A percentile compares a stretch with the other conserved stretches of the same genome.
These are phyloP conservation scores for Helotiales sp. DNA, from an alignment of 2,329 filamentous ascomycete species.

Conservation along the genomic window DNA sequence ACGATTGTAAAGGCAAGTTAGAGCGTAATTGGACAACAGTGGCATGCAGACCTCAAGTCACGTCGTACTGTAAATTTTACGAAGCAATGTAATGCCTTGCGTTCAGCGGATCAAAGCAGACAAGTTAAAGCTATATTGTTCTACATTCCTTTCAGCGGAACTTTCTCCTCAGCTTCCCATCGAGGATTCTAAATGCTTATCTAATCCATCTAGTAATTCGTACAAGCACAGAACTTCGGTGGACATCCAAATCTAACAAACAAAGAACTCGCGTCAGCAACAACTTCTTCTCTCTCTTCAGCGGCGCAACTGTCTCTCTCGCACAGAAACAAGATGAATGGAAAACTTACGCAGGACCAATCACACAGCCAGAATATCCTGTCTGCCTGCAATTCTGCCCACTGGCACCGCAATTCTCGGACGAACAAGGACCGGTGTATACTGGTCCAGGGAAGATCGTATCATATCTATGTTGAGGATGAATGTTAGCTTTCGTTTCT, in stretches of 20 bases:
- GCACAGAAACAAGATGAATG: neutral
- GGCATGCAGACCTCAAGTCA: too few relatives aligned
- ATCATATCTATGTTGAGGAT: neutral
- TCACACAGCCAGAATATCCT: neutral
- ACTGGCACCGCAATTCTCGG: neutral
- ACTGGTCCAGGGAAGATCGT: neutral
- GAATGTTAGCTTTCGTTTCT: neutral
- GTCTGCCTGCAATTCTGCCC: neutral
- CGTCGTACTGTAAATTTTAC: too few relatives aligned
- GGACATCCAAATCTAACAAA: slow-evolving; percentile 3
- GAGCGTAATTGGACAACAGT: too few relatives aligned
- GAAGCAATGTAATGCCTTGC: too few relatives aligned
- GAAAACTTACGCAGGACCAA: neutral
- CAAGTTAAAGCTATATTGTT: too few relatives aligned
- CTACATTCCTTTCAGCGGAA: too few relatives aligned
- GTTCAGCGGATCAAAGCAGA: too few relatives aligned
- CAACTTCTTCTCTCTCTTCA: neutral
- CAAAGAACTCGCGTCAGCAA: neutral
- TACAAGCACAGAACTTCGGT: neutral
- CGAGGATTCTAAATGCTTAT: neutral
- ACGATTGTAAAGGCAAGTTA: too few relatives aligned
- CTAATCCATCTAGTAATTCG: neutral
- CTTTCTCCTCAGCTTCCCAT: neutral
- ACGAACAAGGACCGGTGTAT: neutral
- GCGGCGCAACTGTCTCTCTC: too few relatives aligned